Evolutionary conservation across 768 basidiomycete species (phyloP), one percentile per base, ranked within the genome.

Genomic region (Lyophyllum semitale): DNA sequence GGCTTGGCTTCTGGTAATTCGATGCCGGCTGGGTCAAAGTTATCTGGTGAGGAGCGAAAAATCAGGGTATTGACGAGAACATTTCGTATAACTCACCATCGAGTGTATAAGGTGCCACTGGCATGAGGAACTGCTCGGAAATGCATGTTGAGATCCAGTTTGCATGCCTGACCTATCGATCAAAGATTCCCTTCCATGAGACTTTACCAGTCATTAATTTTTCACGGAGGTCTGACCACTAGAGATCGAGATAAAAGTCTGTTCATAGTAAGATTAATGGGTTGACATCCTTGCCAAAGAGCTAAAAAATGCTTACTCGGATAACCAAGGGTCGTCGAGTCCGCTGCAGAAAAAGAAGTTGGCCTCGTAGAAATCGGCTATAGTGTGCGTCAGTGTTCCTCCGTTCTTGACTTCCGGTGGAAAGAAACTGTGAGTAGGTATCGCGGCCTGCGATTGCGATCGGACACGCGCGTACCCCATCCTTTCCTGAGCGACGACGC

Each of bases 311-410:
- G 32, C 67, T 64, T 57, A 77, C 77, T 70, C 59, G n/a, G 62
- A 61, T 23, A 76, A 32, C 70, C 72, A 74, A 5, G 74, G 70
- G 54, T 77, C 75, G 9, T 70, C 62, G 20, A 61, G 55, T 9
- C 71, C 72, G 20, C 64, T 62, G 35, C 76, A 78, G 48, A 77
- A 76, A 59, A 75, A 74, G 58, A 63, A 74, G 9, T 66, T 58
- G 6, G 73, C 70, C 17, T 67, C 52, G 35, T 61, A 60, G 60
- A 75, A 75, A 55, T 76, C 76, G 3, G 61, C 49, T 13, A 61
- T 55, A 3, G 66, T 69, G 54, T 72, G 69, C 13, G 72, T 71
- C 32, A 75, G 57, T 12, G 59, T 69, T 42, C 75, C 76, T 41
- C 75, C 75, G 22, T 75, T 66, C 33, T 54, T 65, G 15, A 73